These are phyloP conservation scores for Ogataea polymorpha DNA, from an alignment of 805 yeast species.

Conservation along the genomic window DNA sequence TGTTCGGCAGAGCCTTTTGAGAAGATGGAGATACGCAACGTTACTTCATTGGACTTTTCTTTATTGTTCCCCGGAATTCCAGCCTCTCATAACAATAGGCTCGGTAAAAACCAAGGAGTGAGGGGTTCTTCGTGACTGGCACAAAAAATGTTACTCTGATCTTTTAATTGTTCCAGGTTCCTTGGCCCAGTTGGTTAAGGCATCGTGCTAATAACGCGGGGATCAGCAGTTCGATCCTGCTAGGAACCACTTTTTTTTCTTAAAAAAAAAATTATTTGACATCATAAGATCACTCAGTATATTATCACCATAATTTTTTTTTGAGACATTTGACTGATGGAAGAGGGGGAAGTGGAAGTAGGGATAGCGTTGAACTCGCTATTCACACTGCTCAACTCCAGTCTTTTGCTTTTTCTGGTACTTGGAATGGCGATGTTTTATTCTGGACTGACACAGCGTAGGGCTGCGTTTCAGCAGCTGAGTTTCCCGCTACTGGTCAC, in stretches of 20 bases:
- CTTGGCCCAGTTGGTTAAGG: constrained; percentile 45
- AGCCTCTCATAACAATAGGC: background rate
- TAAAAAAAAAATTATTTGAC: background rate
- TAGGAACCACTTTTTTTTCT: constrained; percentile 57
- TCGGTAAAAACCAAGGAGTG: background rate
- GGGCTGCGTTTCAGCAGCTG: constrained; percentile 73
- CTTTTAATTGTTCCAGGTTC: constrained; percentile 22
- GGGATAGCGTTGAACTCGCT: constrained; percentile 13
- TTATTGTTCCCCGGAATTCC: constrained; percentile 6
- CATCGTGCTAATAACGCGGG: constrained; percentile 44
- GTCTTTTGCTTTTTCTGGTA: constrained; percentile 73
- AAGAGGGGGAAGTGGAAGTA: background rate
- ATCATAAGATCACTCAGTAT: background rate
- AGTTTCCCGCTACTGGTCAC: constrained; percentile 71
- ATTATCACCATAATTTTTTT: too few species aligned
- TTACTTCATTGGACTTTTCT: background rate
- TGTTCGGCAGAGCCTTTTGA: background rate
- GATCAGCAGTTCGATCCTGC: constrained; percentile 89
- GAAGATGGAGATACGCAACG: background rate
- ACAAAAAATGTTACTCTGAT: background rate
- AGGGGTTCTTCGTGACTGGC: background rate
- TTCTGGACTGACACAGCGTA: constrained; percentile 80
- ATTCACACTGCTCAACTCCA: constrained; percentile 50
- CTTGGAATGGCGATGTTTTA: constrained; percentile 86
- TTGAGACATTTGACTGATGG: background rate